Evolutionary conservation across 2,329 filamentous ascomycete species (phyloP), one percentile per base, ranked within the genome.

Genomic region (Colletotrichum liaoningense): DNA sequence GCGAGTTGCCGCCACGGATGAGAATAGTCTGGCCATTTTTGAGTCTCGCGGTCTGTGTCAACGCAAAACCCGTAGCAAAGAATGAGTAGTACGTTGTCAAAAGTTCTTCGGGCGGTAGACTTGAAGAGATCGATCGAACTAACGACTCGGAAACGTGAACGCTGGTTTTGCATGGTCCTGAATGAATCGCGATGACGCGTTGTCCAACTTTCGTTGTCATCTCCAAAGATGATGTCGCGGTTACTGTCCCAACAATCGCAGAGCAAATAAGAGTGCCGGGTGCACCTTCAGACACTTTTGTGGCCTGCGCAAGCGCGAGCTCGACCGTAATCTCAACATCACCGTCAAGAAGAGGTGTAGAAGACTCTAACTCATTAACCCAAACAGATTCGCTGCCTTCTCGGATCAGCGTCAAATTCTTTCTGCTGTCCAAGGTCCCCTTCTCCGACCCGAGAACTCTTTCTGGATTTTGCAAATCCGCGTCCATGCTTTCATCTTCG

Each of bases 1-100:
- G 81, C 6, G 82, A 81, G 6, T 82, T 76, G 1, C 77, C 83
- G 2, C 79, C 76, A 55, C 84, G 82, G 7, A 85, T 81, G 1
- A 85, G 71, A 0, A 84, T 72, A 0, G 75, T 77, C 58, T 85
- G 79, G 0, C 79, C 80, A 1, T 67, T 63, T 24, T 75, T 52
- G 1, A 85, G 73, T 5, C 78, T 76, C 1, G 76, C 82, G 5
- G 78, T 55, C 26, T 83, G 66, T 4, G 79, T 64, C 1, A 86
- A 72, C 0, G 78, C 54, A 33, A 58, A 70, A 1, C 55, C 54
- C 1, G 54, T 54, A 0, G 67, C 16, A 22, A 54, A 26, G 0
- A 59, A 11, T 35, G 52, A 33, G 4, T 42, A 6, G 1, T 57
- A 5, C 16, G 35, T 57, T 24, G 1, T 6, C 3, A 28, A 26